Percentiles rank a stretch among this genome's conserved stretches.
These are phyloP conservation scores for Leccinum fibrillosum DNA, from an alignment of 768 basidiomycete genomes.

Conservation along the genomic window DNA sequence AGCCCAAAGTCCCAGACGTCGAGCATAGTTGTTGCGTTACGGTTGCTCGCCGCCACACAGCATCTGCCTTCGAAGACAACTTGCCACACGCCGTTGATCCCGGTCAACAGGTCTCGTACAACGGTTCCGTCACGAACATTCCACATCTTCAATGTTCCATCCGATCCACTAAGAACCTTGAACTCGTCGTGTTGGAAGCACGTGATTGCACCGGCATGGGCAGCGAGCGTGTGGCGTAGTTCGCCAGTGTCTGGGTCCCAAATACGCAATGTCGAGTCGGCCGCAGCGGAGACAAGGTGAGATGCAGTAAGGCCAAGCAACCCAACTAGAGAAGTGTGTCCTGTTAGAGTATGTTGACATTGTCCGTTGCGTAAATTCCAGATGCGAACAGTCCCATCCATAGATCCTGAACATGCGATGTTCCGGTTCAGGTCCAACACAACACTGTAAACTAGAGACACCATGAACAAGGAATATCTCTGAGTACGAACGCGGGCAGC, in stretches of 20 bases:
- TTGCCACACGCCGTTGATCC: constrained; percentile 96
- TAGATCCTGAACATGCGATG: constrained; percentile 94
- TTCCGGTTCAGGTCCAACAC: constrained; percentile 83
- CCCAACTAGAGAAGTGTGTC: constrained; percentile 94
- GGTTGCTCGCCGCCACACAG: constrained; percentile 92
- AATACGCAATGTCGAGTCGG: constrained; percentile 90
- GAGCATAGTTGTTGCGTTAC: constrained; percentile 70
- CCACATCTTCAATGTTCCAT: constrained; percentile 98
- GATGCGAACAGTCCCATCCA: constrained; percentile 96
- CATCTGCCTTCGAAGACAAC: constrained; percentile 92
- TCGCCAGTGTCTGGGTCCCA: constrained; percentile 90
- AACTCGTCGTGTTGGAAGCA: constrained; percentile 99
- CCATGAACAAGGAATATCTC: constrained; percentile 5
- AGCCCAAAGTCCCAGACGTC: constrained; percentile 91
- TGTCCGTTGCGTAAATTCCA: constrained; percentile 87
- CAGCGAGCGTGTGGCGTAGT: constrained; percentile 76
- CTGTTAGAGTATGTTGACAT: constrained; percentile 76
- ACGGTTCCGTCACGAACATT: constrained; percentile 84
- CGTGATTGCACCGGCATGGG: constrained; percentile 96
- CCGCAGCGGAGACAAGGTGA: constrained; percentile 91
- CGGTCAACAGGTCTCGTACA: constrained; percentile 83
- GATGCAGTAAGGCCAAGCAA: constrained; percentile 87
- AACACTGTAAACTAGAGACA: constrained; percentile 81
- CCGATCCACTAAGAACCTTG: constrained; percentile 93
- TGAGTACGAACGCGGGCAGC: constrained; percentile 25